Base-by-base conservation (phyloP, 768 basidiomycete genomes). In the Pleurotus ostreatus region DNA sequence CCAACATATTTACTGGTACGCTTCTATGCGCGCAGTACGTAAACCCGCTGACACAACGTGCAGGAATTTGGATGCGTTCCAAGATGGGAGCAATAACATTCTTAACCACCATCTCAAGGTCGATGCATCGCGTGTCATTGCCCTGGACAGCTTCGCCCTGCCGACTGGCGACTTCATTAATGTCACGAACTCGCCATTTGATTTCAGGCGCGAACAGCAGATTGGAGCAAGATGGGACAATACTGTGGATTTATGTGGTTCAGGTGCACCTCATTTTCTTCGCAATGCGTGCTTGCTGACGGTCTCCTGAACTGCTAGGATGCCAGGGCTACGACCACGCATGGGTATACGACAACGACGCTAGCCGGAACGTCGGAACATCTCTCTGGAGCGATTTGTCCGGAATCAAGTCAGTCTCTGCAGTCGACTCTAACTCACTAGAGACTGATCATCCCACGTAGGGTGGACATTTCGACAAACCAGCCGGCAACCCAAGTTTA, bases 11-110 rank as follows among this genome's bases (percentile, higher is more conserved):
- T 84, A 82, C 62, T 80, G 78, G 80, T 78, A 43, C 15, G 66
- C 43, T 2, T n/a, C 5, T 22, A 16, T 44, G 20, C 2, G 8
- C 0, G 2, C 41, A 15, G 9, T 51, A 7, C 26, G 37, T 25
- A 46, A 3, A 49, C 37, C 40, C 4, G 8, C 55, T 39, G 2
- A 44, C 4, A 15, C 15, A 44, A 6, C 22, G 15, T 9, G 11
- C 45, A 78, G 78, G 76, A 82, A 82, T 59, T 68, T 82, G 12
- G 78, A 82, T 58, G 79, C 77, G 2, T 82, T 78, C 67, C 73
- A 79, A 62, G 68, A 75, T 25, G 73, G 70, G 26, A 66, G 58
- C 40, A 62, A 70, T 40, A 63, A 71, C 49, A 68, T 72, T n/a
- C 69, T 74, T 5, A 61, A 65, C 9, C 72, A 75, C 55, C 61